Base-by-base conservation (phyloP, 2,329 filamentous ascomycete genomes). In the Ophiostoma piceae region DNA sequence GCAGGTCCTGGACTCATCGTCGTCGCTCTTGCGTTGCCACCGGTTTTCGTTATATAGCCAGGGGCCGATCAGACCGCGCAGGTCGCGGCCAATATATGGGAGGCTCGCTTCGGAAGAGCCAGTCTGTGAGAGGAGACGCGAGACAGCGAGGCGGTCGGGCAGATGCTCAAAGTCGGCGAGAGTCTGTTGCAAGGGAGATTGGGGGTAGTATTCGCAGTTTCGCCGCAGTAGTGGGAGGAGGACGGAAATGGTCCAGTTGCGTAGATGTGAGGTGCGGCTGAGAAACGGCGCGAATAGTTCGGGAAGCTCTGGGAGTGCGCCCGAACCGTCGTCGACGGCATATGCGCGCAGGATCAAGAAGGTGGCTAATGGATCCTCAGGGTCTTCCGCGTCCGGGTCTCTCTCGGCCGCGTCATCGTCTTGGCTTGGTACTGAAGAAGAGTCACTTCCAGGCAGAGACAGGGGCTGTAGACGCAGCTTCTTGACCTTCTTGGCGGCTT, bases 331-430 rank as follows among this genome's bases (percentile, higher is more conserved):
- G 75, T 94, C 90, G 72, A 94, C 88, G 51, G 84, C 84, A 75
- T 90, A 85, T 6, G 90, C 84, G 71, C 91, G 85, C 73, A 87
- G 85, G 67, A 92, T 82, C 6, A 94, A 78, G 76, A 94, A 94
- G 1, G 83, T 79, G 2, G 68, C 65, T 1, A 74, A 47, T 4
- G 65, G 43, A 47, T 71, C 89, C 9, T 84, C 77, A 1, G 67
- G 47, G 16, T 83, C 79, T 39, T 68, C 65, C 5, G 64, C 41
- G 37, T 71, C 69, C 16, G 39, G n/a, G 7, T 76, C 1, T 82
- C 0, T 82, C 62, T 76, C 72, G 92, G 88, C 12, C 19, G 22
- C 9, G 12, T 67, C 43, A 12, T 67, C 16, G 29, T 47, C 12
- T 32, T 11, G 7, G 26, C n/a, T 7, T 19, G 81, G 14, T 76